phyloP scores from a whole-genome alignment of 2,329 filamentous ascomycete genomes.

The Ophiostoma tasmaniense region DNA sequence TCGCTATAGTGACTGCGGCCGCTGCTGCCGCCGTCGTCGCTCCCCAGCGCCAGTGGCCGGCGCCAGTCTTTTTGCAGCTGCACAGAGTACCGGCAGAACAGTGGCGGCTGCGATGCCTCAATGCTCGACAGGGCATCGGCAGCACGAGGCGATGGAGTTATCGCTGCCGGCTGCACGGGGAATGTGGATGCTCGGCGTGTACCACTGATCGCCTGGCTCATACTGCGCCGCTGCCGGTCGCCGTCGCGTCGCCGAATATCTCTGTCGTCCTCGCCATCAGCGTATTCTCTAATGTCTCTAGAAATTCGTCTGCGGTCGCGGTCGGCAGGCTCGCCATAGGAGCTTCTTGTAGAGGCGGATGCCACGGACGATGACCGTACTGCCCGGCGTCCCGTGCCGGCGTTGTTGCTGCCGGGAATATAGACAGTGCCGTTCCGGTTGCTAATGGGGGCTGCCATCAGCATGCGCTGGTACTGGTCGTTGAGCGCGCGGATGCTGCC shows the following conservation, averaged over 20 bases:
- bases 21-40: constrained; percentile 13
- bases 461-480: constrained; percentile 29
- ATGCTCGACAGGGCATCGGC: background rate
- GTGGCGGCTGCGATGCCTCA: constrained; percentile 16
- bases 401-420: background rate
- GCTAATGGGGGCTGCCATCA: constrained; percentile 15
- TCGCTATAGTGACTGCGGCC: background rate
- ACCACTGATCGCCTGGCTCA: background rate
- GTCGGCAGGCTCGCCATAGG: background rate
- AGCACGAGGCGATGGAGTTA: background rate
- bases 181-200: background rate
- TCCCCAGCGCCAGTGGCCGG: constrained; percentile 19
- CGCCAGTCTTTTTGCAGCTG: constrained; percentile 26
- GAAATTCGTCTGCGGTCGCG: background rate
- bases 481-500: constrained; percentile 30
- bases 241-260: background rate
- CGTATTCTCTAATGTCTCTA: background rate
- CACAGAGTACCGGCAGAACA: constrained; percentile 29
- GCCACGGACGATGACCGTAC: background rate
- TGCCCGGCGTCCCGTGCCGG: background rate
- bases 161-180: background rate
- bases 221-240: background rate
- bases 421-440: background rate
- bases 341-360: background rate
- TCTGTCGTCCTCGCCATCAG: background rate